phyloP scores from a whole-genome alignment of 306 rosid species.

The Arachis stenosperma region DNA sequence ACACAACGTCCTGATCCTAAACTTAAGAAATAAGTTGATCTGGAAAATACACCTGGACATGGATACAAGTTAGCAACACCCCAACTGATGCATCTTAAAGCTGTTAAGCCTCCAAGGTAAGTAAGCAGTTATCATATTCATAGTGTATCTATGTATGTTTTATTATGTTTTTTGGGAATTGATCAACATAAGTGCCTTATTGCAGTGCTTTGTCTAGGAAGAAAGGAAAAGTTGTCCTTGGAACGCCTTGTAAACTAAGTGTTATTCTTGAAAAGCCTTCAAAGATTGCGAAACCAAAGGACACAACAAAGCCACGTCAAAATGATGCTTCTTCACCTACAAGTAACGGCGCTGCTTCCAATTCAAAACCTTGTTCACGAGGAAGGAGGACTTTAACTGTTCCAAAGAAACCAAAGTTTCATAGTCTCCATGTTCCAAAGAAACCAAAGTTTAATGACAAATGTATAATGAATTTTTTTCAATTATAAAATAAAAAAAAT shows the following conservation, averaged over 20 bases:
- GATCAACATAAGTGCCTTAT: background rate
- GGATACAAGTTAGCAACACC: conserved; percentile 37
- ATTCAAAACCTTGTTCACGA: conserved; percentile 42
- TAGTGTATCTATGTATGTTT: background rate
- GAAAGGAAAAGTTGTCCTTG: conserved; percentile 47
- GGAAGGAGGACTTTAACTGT: conserved; percentile 58
- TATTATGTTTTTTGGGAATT: conserved; percentile 3
- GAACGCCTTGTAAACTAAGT: conserved; percentile 45
- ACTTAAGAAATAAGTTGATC: conserved; percentile 36
- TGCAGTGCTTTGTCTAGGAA: conserved; percentile 57
- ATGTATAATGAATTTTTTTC: no score
- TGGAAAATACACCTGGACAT: background rate
- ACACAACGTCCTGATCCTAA: conserved; percentile 38
- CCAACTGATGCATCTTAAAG: conserved; percentile 37
- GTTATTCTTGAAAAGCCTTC: conserved; percentile 54
- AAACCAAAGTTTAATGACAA: conserved; percentile 54
- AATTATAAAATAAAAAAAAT: no score
- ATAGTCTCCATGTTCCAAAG: conserved; percentile 63
- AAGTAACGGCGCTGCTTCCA: conserved; percentile 19
- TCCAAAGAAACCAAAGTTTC: conserved; percentile 77
- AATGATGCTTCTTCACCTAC: conserved; percentile 34
- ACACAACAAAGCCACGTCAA: conserved; percentile 46
- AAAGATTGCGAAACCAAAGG: conserved; percentile 40
- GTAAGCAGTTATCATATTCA: background rate
- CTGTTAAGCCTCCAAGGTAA: conserved; percentile 52